These are phyloP conservation scores for Lophiotrema nucula DNA, from an alignment of 495 filamentous ascomycete species.

Conservation along the genomic window DNA sequence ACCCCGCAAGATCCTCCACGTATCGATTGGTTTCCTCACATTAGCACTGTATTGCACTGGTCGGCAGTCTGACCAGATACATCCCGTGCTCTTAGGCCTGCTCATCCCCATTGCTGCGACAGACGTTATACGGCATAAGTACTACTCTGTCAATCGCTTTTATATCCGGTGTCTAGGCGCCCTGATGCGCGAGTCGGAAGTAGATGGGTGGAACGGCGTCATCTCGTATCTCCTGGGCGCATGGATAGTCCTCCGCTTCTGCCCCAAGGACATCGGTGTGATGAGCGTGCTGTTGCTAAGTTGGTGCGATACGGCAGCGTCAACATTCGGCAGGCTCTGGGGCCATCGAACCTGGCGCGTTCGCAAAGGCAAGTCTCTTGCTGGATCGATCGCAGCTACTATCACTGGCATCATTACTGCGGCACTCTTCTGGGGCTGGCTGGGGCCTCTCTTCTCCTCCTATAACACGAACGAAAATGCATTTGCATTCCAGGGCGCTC, in stretches of 20 bases:
- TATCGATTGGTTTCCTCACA: constrained; percentile 93
- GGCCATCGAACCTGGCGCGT: constrained; percentile 84
- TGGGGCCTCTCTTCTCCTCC: constrained; percentile 55
- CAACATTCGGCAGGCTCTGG: constrained; percentile 84
- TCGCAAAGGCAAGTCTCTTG: constrained; percentile 83
- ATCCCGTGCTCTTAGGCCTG: constrained; percentile 76
- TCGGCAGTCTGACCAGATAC: constrained; percentile 68
- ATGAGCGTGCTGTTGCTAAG: constrained; percentile 84
- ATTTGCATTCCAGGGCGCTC: constrained; percentile 78
- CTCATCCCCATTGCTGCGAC: constrained; percentile 84
- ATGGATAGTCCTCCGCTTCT: constrained; percentile 79
- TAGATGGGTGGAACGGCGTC: constrained; percentile 88
- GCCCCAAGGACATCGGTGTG: constrained; percentile 91
- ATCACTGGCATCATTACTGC: constrained; percentile 78
- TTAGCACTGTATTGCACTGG: constrained; percentile 78
- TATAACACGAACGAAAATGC: constrained; percentile 60
- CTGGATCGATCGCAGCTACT: constrained; percentile 81
- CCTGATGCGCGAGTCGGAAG: constrained; percentile 95
- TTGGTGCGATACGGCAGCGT: constrained; percentile 97
- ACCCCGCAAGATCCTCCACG: constrained; percentile 74
- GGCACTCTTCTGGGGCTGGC: constrained; percentile 79
- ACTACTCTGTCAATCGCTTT: constrained; percentile 73
- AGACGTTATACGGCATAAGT: constrained; percentile 80
- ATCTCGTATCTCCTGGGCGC: constrained; percentile 94
- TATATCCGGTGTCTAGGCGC: constrained; percentile 84